Evolutionary conservation across 352 stramenopile species (phyloP), one percentile per base, ranked within the genome.

Genomic region (Phytopythium delawarense): DNA sequence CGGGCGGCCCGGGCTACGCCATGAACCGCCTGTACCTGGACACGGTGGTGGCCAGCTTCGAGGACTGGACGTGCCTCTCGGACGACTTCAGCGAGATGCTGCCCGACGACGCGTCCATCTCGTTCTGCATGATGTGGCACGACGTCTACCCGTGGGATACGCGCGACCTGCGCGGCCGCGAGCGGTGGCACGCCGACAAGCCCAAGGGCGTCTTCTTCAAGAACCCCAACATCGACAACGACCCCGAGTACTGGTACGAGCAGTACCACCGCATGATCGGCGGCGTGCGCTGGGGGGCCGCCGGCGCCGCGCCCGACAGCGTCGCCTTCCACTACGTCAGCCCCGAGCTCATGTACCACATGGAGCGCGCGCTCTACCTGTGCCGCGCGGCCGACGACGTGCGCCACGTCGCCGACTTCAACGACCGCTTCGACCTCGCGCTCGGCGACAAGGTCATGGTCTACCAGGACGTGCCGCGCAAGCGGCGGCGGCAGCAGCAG

Each of bases 51-150:
- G 65, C 57, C 18, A 81, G 78, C 42, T 54, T 92, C 25, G 67
- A 76, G 2, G 71, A 87, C 30, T 74, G 65, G 63, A 82, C 60
- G 32, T 94, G 85, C 40, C 57, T 94, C 25, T 91, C 79, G 30
- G 79, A 91, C 57, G 59, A 60, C 48, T 73, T 78, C 64, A 91
- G 79, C 49, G 70, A 83, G 57, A 91, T 88, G 81, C 69, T 94
- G 39, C 83, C 85, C 6, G 83, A 94, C 55, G 85, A 94, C 54
- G 76, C 76, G 34, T 81, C 81, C 48, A 89, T 94, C 57, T 89
- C 85, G 62, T 94, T 91, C 65, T 94, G 85, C 46, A 91, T 94
- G 81, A 91, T 89, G 78, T 94, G 83, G 83, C 58, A 90, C 61
- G 65, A 76, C 61, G 74, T 89, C 11, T 89, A 76, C 32, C 83